Evolutionary conservation across 352 stramenopile genomes (phyloP).

Genomic region (Pythium phragmitis): DNA sequence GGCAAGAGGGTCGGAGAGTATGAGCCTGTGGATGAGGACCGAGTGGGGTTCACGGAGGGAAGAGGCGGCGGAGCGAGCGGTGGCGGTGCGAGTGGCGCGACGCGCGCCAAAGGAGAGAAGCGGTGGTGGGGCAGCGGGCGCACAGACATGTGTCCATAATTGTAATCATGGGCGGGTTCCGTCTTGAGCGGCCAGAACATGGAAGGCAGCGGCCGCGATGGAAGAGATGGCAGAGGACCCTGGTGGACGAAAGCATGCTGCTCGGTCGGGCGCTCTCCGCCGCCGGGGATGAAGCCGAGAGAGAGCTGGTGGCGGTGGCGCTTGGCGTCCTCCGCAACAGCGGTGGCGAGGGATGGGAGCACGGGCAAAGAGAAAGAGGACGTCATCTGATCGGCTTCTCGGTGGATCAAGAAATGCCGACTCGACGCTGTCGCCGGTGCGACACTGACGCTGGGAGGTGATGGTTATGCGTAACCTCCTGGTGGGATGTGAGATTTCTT

Average conservation of each 20-base stretch:
- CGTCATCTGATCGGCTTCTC: background rate
- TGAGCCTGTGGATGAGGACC: background rate
- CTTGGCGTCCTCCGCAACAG: conserved; percentile 1
- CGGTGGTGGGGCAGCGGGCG: conserved; percentile 6
- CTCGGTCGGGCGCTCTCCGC: background rate
- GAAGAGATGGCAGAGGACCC: background rate
- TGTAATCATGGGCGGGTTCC: background rate
- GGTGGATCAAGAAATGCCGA: background rate
- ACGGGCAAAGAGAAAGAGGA: background rate
- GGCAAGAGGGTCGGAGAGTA: background rate
- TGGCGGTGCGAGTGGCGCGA: background rate
- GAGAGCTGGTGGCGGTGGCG: conserved; percentile 7
- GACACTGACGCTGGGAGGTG: background rate
- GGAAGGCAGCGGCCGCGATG: background rate
- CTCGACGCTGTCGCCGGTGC: background rate
- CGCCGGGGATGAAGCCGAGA: conserved; percentile 11
- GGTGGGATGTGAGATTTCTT: background rate
- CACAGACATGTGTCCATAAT: conserved; percentile 5
- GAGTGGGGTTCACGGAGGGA: background rate
- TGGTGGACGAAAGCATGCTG: background rate
- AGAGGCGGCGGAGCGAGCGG: background rate
- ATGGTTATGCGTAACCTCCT: background rate
- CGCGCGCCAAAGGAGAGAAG: conserved; percentile 4
- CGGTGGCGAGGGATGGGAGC: background rate
- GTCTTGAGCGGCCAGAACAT: conserved; percentile 9